phyloP scores from a whole-genome alignment of 805 yeast genomes.

The Candida multigemmis region DNA sequence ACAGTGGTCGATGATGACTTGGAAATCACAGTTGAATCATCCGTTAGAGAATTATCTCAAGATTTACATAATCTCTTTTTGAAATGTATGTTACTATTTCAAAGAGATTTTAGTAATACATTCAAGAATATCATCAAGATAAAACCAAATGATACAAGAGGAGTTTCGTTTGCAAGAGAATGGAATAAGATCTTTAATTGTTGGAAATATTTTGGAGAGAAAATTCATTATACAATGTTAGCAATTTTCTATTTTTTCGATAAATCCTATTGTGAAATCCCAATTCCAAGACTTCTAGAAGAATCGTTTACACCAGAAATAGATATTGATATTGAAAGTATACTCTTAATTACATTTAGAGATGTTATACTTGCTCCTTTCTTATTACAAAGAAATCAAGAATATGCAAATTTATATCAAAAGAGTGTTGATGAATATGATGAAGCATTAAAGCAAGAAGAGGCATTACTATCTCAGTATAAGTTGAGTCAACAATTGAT shows the following conservation, averaged over 20 bases:
- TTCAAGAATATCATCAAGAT: conserved; percentile 1
- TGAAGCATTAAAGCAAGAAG: conserved; percentile 4
- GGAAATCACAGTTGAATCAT: no score
- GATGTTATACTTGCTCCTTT: conserved; percentile 17
- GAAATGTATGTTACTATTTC: conserved; percentile 12
- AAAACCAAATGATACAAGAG: conserved; percentile 1
- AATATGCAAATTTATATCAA: background rate
- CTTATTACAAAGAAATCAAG: conserved; percentile 9
- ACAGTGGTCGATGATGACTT: conserved; percentile 5
- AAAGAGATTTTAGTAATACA: conserved; percentile 9
- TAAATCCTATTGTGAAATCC: conserved; percentile 8
- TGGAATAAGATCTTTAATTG: conserved; percentile 13
- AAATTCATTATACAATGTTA: conserved; percentile 13
- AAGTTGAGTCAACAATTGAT: conserved; percentile 1
- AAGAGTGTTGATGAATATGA: background rate
- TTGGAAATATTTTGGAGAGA: conserved; percentile 21
- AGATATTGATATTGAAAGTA: conserved; percentile 16
- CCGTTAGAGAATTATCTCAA: conserved; percentile 19
- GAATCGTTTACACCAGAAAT: conserved; percentile 2
- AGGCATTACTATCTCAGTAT: background rate
- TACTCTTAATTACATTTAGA: conserved; percentile 17
- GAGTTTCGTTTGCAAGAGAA: conserved; percentile 4
- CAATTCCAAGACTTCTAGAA: conserved; percentile 3
- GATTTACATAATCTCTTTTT: conserved; percentile 16
- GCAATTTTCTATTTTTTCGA: conserved; percentile 18